phyloP scores from a whole-genome alignment of 2,329 filamentous ascomycete genomes.

The Xylariaceae sp. region DNA sequence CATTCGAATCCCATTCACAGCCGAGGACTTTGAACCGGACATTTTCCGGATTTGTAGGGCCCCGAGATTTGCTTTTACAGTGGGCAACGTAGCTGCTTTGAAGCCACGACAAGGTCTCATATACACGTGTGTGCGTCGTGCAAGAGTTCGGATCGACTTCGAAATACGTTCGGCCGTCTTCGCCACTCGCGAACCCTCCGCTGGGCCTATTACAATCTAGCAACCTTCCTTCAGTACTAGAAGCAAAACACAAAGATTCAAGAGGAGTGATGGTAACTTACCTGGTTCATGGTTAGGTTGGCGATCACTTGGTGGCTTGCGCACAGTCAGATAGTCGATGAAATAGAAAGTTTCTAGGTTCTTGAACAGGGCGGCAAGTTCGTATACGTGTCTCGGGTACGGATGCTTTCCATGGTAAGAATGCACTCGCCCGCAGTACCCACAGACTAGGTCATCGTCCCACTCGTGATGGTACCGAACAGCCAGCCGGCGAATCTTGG shows the following conservation, averaged over 20 bases:
- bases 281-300: slow-evolving; percentile 9
- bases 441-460: slow-evolving; percentile 34
- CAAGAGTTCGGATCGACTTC: slow-evolving; percentile 33
- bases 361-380: slow-evolving; percentile 39
- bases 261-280: slow-evolving; percentile 9
- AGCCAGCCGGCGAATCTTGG: slow-evolving; percentile 36
- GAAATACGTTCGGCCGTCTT: slow-evolving; percentile 28
- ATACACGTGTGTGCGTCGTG: slow-evolving; percentile 34
- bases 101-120: slow-evolving; percentile 37
- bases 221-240: slow-evolving; percentile 8
- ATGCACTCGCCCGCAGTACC: slow-evolving; percentile 33
- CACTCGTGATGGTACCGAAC: slow-evolving; percentile 40
- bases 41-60: slow-evolving; percentile 31
- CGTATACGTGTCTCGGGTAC: slow-evolving; percentile 39
- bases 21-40: slow-evolving; percentile 40
- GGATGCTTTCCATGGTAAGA: slow-evolving; percentile 23
- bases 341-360: slow-evolving; percentile 42
- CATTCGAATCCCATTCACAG: slow-evolving; percentile 35
- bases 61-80: slow-evolving; percentile 31
- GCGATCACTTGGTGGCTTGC: slow-evolving; percentile 20
- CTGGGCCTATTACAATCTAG: slow-evolving; percentile 12
- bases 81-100: slow-evolving; percentile 35
- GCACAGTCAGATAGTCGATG: slow-evolving; percentile 39
- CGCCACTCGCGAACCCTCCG: slow-evolving; percentile 27
- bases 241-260: neutral